phyloP scores from a whole-genome alignment of 805 yeast species.

The Zygosaccharomyces siamensis region DNA sequence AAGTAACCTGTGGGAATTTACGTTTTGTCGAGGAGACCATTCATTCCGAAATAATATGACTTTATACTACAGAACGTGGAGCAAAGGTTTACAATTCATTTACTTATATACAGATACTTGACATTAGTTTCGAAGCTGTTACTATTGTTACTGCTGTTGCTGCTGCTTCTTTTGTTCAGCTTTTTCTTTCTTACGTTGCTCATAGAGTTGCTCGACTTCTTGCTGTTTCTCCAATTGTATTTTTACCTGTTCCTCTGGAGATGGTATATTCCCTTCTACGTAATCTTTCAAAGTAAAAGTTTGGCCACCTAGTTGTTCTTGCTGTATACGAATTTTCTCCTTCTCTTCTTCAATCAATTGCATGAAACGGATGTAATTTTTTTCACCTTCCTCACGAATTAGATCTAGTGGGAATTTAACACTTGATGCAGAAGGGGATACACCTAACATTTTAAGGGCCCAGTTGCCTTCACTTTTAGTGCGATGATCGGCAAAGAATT shows the following conservation, averaged over 20 bases:
- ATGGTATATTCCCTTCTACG: slow-evolving; percentile 76
- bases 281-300: slow-evolving; percentile 79
- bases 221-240: slow-evolving; percentile 41
- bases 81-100: slow-evolving; percentile 1
- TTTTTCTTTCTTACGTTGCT: slow-evolving; percentile 26
- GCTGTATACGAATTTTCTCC: slow-evolving; percentile 53
- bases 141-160: slow-evolving; percentile 7
- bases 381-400: slow-evolving; percentile 88
- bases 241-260: slow-evolving; percentile 58
- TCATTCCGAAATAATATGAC: not conserved
- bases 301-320: slow-evolving; percentile 78
- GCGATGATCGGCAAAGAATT: slow-evolving; percentile 56
- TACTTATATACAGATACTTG: slow-evolving; percentile 6
- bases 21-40: no score
- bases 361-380: slow-evolving; percentile 78
- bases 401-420: slow-evolving; percentile 67
- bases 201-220: slow-evolving; percentile 36
- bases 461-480: slow-evolving; percentile 44
- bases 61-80: not conserved
- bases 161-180: slow-evolving; percentile 9
- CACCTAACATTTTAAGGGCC: slow-evolving; percentile 60
- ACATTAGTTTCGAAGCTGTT: slow-evolving; percentile 2
- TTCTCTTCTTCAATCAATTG: slow-evolving; percentile 82
- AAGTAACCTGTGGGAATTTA: no score
- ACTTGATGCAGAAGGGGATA: slow-evolving; percentile 28